phyloP scores from a whole-genome alignment of 768 basidiomycete species.

The Rubroboletus pulcherrimus region DNA sequence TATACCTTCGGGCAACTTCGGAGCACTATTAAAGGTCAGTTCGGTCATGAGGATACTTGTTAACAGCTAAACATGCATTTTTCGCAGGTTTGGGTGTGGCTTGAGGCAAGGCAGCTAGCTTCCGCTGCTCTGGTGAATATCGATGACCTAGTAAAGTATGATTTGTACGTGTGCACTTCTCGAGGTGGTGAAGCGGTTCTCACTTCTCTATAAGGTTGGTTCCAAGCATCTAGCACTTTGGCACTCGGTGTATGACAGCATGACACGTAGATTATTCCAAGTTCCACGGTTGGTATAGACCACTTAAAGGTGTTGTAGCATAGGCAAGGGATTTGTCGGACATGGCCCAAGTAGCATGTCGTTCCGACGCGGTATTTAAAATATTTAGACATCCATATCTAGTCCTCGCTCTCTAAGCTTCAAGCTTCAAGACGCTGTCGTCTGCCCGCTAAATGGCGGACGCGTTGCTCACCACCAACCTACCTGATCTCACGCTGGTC shows the following conservation, averaged over 20 bases:
- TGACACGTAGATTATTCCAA: constrained; percentile 13
- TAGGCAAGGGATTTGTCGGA: constrained; percentile 11
- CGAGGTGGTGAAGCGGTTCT: constrained; percentile 4
- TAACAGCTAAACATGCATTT: constrained; percentile 1
- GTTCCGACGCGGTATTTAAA: constrained; percentile 11
- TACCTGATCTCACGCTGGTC: constrained; percentile 62
- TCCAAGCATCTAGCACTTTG: constrained; percentile 40
- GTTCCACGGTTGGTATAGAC: constrained; percentile 2
- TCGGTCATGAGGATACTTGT: background rate
- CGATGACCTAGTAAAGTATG: constrained; percentile 85
- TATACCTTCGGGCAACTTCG: constrained; percentile 68
- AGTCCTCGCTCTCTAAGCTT: background rate
- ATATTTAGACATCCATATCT: constrained; percentile 1
- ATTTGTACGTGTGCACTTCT: constrained; percentile 57
- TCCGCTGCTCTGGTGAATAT: constrained; percentile 73
- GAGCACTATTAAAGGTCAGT: constrained; percentile 83
- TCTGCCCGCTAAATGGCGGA: constrained; percentile 19
- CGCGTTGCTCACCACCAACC: constrained; percentile 51
- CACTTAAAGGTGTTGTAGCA: constrained; percentile 17
- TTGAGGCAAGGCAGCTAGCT: constrained; percentile 88
- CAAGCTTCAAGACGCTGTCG: background rate
- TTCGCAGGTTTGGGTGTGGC: constrained; percentile 81
- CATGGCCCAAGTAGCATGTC: constrained; percentile 2
- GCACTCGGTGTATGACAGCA: background rate
- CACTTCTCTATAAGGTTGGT: constrained; percentile 40